Evolutionary conservation across 164 flowering plant species (phyloP).

Genomic region (Sedum album): DNA sequence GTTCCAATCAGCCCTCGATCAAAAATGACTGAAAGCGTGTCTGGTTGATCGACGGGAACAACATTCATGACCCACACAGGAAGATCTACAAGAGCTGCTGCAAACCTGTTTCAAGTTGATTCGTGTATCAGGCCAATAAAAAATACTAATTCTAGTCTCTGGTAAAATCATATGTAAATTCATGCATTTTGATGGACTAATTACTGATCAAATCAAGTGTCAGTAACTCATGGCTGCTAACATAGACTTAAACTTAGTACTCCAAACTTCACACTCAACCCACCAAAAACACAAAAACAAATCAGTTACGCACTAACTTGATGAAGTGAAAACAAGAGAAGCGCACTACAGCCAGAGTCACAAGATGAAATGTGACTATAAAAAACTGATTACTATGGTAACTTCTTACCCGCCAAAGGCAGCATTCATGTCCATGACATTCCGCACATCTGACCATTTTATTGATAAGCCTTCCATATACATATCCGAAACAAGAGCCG

Average conservation of each 20-base stretch:
- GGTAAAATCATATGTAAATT: not conserved
- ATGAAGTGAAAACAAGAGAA: not conserved
- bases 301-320: not conserved
- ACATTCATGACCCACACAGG: constrained; percentile 92
- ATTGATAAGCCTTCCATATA: constrained; percentile 50
- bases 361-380: not conserved
- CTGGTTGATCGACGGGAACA: constrained; percentile 51
- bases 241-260: not conserved
- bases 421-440: constrained; percentile 98
- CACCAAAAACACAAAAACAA: not conserved
- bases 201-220: not conserved
- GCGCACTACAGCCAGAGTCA: not conserved
- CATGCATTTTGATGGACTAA: not conserved
- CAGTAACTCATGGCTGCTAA: constrained; percentile 30
- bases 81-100: constrained; percentile 61
- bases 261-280: not conserved
- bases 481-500: constrained; percentile 50
- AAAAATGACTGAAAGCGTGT: constrained; percentile 58
- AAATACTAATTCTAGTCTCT: not conserved
- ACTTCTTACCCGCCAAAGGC: constrained; percentile 84
- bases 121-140: not conserved
- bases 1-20: constrained; percentile 83
- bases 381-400: not conserved
- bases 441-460: constrained; percentile 70
- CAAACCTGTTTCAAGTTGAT: constrained; percentile 48